Base-by-base conservation (phyloP, 2,329 filamentous ascomycete genomes). In the Claviceps purpurea region DNA sequence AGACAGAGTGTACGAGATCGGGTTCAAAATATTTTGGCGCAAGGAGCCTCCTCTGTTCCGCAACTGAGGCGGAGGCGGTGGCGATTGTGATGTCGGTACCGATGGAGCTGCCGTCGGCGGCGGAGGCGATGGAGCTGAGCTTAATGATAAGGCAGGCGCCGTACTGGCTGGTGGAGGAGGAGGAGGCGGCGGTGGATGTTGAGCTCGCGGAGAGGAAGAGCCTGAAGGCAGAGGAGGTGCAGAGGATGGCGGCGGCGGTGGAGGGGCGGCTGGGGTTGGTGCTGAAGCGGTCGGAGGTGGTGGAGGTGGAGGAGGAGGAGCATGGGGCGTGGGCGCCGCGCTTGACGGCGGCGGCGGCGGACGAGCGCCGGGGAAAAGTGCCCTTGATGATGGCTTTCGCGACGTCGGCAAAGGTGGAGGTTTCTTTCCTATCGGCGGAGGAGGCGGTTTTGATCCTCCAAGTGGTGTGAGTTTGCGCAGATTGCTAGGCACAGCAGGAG, bases 401-500 rank as follows among this genome's bases (percentile, higher is more conserved):
- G 74, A 78, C 54, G 72, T 74, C 50, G 81, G 82, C 49, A 78
- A 75, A 43, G 81, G 79, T 26, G 82, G 81, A 39, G 79, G 79
- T 62, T 89, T 89, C 73, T 89, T 89, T 54, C 85, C 85, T 59
- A 87, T 76, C 5, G 84, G 85, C 13, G 87, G 87, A 34, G 89
- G 89, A 39, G 88, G 88, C 52, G 71, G 69, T 49, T 58, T 60
- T 47, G 52, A 50, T 50, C 57, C 58, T 43, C 57, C 61, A 37
- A 61, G 55, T 10, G 59, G 60, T 4, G 79, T 79, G 55, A 75
- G 71, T 66, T 82, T 87, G 57, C 81, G 74, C 44, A 86, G 68
- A 57, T 78, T 77, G 34, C 59, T 56, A 2, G 82, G 81, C 39
- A 82, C 69, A 6, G 73, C 71, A 47, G 85, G 83, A 38, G 80